A percentile compares a stretch with the other conserved stretches of the same genome.
phyloP scores from a whole-genome alignment of 345 rosid genomes.

The Ceriops tagal region DNA sequence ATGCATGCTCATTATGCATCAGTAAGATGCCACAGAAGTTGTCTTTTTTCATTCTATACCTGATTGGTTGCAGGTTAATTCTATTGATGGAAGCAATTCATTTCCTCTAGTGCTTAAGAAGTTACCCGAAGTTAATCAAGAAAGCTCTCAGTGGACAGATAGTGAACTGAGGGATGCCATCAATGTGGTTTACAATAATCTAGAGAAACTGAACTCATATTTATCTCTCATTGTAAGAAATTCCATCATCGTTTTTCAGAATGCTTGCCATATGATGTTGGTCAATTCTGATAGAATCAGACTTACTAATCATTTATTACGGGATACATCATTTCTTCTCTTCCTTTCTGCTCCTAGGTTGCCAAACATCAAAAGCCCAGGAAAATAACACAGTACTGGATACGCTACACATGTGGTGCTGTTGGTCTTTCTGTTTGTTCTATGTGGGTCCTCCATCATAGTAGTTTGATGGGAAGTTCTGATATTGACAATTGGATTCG shows the following conservation, averaged over 20 bases:
- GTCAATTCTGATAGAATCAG: background rate
- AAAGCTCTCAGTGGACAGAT: conserved; percentile 69
- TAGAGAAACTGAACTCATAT: conserved; percentile 61
- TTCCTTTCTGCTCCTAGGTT: conserved; percentile 42
- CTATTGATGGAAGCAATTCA: conserved; percentile 59
- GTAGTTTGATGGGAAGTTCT: conserved; percentile 86
- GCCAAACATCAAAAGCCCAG: conserved; percentile 73
- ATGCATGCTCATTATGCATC: background rate
- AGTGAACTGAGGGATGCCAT: conserved; percentile 68
- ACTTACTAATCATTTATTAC: background rate
- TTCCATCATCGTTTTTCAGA: conserved; percentile 8
- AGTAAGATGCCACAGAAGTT: background rate
- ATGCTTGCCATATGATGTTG: background rate
- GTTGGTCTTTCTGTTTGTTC: conserved; percentile 74
- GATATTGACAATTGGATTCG: conserved; percentile 86
- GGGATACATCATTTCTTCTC: conserved; percentile 1
- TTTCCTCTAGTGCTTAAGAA: conserved; percentile 60
- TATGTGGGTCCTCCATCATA: conserved; percentile 79
- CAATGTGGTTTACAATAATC: conserved; percentile 58
- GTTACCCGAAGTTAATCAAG: conserved; percentile 57
- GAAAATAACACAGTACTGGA: conserved; percentile 66
- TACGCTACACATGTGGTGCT: conserved; percentile 73
- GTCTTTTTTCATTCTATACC: background rate
- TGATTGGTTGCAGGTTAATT: conserved; percentile 47
- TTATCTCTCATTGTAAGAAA: conserved; percentile 55